phyloP scores from a whole-genome alignment of 78 protist genomes.

The Dictyostelium capitatum region DNA sequence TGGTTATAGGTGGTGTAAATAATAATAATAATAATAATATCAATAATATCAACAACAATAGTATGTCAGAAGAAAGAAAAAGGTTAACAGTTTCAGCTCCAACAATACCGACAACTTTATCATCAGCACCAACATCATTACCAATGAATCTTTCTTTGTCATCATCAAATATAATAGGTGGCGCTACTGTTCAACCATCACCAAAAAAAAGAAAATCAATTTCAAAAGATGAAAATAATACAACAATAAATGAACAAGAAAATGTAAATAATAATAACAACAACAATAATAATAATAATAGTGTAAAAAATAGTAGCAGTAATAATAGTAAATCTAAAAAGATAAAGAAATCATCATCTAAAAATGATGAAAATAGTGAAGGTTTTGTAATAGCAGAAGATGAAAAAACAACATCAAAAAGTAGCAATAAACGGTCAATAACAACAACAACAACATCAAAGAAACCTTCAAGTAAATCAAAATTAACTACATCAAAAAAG shows the following conservation, averaged over 20 bases:
- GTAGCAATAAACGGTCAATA: neutral
- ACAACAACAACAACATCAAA: neutral
- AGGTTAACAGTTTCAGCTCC: neutral
- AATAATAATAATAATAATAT: neutral
- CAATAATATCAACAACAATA: neutral
- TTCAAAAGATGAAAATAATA: neutral
- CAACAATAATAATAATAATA: too few species aligned
- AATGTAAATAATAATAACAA: neutral
- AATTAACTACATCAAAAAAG: neutral
- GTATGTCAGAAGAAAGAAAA: neutral
- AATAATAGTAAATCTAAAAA: slow-evolving; percentile 6
- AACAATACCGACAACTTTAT: slow-evolving; percentile 16
- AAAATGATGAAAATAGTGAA: slow-evolving; percentile 6
- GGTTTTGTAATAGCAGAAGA: slow-evolving; percentile 8
- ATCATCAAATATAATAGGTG: slow-evolving; percentile 1
- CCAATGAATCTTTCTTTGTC: neutral
- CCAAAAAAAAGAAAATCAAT: slow-evolving; percentile 15
- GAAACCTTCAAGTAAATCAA: neutral
- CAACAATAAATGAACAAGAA: slow-evolving; percentile 27
- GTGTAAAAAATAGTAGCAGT: neutral
- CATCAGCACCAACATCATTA: slow-evolving; percentile 5
- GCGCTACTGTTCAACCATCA: neutral
- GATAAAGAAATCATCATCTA: slow-evolving; percentile 1
- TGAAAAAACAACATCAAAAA: neutral
- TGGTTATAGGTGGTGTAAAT: neutral